Evolutionary conservation across 179 eudicot genomes (phyloP), one percentile per base, ranked within the genome.

Genomic region (Spinacia oleracea): DNA sequence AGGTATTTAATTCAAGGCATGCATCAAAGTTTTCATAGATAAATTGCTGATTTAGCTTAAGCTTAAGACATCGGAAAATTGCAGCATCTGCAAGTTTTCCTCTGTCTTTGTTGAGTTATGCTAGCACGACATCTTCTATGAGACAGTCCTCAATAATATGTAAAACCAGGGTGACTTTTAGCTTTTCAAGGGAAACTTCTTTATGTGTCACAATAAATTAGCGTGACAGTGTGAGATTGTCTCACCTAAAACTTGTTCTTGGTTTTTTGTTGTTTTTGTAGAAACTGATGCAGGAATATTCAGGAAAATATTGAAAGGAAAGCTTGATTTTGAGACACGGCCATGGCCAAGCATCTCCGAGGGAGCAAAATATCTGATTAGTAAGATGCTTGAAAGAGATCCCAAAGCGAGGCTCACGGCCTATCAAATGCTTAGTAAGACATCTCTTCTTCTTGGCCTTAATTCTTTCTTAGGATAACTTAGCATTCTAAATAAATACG

Each of bases 281-380:
- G 88, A 86, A 77, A 86, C 86, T 9, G 84, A 86, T 34, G 82
- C 76, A 20, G 88, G 88, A 40, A 83, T 86, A 62, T 86, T 86
- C 56, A 82, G 72, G 80, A 80, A 86, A 67, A 77, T 86, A 72
- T 81, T 86, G 78, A 79, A 64, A 51, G 88, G 88, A 46, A 79
- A 53, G 72, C 25, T 86, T 1, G 83, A 83, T 48, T 84, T 86
- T 14, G 78, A 76, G 50, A 66, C 81, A 51, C 74, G 80, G 38
- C 86, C 86, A 76, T 86, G 88, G 88, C 84, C 84, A 70, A 82
- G 74, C 58, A 79, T 86, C 77, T 86, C 88, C 21, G 85, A 83
- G n/a, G 74, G 76, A 79, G 88, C 85, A n/a, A 86, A 86, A 74
- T 86, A 83, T 73, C 67, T 86, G 5, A 83, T 86, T 1, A 78